Percentiles rank a stretch among this genome's conserved stretches.
Conservation (phyloP, 192 early-diverging fungal genomes). For the Geosiphon pyriformis region DNA sequence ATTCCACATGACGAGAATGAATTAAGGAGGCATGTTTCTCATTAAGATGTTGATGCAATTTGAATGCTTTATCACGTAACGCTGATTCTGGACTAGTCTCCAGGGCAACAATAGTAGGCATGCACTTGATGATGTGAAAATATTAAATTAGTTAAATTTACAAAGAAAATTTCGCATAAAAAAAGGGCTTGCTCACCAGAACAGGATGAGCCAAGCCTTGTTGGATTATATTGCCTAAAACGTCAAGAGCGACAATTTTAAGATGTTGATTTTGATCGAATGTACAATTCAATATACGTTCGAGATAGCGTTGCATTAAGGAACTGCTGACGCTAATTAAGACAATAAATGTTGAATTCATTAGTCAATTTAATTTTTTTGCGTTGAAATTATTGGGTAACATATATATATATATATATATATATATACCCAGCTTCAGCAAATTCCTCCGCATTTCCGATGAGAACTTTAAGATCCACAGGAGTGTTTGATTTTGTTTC, state of each 20-base stretch:
- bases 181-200: constrained; percentile 38
- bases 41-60: constrained; percentile 67
- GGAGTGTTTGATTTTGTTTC: constrained; percentile 32
- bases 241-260: constrained; percentile 70
- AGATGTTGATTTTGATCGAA: constrained; percentile 52
- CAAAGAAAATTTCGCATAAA: neutral
- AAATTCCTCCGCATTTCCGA: constrained; percentile 79
- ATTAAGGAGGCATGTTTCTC: constrained; percentile 88
- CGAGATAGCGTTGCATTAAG: constrained; percentile 85
- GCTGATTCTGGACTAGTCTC: constrained; percentile 61
- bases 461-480: constrained; percentile 68
- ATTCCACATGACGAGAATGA: constrained; percentile 74
- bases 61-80: constrained; percentile 65
- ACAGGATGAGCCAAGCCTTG: constrained; percentile 90
- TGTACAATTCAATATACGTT: constrained; percentile 67
- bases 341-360: constrained; percentile 2
- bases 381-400: neutral
- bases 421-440: constrained; percentile 61
- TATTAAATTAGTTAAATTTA: too few relatives aligned
- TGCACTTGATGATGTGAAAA: too few relatives aligned
- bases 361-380: neutral
- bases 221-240: constrained; percentile 74
- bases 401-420: neutral
- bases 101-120: constrained; percentile 83
- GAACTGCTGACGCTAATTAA: constrained; percentile 66